A percentile compares a stretch with the other conserved stretches of the same genome.
These are phyloP conservation scores for Nakataea oryzae DNA, from an alignment of 2,329 filamentous ascomycete species.

Conservation along the genomic window DNA sequence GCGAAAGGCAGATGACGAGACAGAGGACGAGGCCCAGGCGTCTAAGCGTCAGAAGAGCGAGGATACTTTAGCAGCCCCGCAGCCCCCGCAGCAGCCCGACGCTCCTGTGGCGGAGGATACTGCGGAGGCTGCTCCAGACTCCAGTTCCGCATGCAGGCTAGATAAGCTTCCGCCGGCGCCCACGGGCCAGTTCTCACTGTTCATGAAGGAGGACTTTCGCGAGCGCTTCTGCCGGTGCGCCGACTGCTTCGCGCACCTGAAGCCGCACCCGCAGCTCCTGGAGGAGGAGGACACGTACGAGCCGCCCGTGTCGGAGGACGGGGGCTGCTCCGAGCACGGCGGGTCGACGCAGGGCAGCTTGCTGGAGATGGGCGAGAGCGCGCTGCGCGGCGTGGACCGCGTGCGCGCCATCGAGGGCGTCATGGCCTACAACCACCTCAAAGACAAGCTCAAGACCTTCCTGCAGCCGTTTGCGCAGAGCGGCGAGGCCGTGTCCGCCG, in stretches of 20 bases:
- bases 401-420: conserved; percentile 91
- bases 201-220: conserved; percentile 71
- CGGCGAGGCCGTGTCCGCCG: conserved; percentile 76
- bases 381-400: conserved; percentile 82
- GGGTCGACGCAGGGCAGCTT: conserved; percentile 61
- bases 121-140: conserved; percentile 5
- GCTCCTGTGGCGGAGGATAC: background rate
- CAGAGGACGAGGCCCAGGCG: conserved; percentile 20
- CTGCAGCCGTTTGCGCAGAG: conserved; percentile 90
- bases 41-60: conserved; percentile 44
- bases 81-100: background rate
- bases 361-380: conserved; percentile 85
- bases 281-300: conserved; percentile 95
- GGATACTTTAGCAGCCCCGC: conserved; percentile 9
- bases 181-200: conserved; percentile 61
- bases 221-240: conserved; percentile 72
- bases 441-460: conserved; percentile 92
- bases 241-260: conserved; percentile 66
- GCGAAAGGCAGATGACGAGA: conserved; percentile 52
- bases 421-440: conserved; percentile 95
- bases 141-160: conserved; percentile 43
- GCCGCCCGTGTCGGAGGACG: conserved; percentile 67
- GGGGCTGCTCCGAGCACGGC: conserved; percentile 36
- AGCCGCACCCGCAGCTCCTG: conserved; percentile 66
- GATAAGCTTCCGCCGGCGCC: conserved; percentile 45